A percentile compares a stretch with the other conserved stretches of the same genome.
phyloP scores from a whole-genome alignment of 139 green algal genomes.

The Chlorella sp. region DNA sequence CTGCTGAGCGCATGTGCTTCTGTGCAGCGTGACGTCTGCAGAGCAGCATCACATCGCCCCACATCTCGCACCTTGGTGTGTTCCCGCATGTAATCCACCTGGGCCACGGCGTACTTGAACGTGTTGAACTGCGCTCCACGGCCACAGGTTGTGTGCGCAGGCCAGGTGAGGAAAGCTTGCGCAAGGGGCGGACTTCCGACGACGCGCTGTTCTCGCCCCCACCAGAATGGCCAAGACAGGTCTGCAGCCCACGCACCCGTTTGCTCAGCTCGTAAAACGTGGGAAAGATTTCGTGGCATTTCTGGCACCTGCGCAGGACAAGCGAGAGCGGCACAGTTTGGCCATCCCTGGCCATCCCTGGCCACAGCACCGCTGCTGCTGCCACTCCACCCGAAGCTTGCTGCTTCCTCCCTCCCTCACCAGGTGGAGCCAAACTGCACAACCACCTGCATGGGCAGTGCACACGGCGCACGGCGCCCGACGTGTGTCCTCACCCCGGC shows the following conservation, averaged over 20 bases:
- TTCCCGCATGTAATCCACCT: constrained; percentile 61
- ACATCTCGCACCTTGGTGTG: constrained; percentile 18
- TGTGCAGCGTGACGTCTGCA: neutral
- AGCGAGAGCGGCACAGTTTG: too few species aligned
- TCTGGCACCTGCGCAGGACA: constrained; percentile 22
- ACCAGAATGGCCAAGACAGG: too few species aligned
- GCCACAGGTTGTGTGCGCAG: too few species aligned
- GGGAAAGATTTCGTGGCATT: constrained; percentile 54
- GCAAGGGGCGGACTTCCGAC: too few species aligned
- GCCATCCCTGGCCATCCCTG: too few species aligned
- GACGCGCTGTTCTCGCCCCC: too few species aligned
- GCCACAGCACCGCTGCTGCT: too few species aligned
- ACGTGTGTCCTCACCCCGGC: too few species aligned
- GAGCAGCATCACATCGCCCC: neutral
- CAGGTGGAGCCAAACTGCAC: constrained; percentile 42
- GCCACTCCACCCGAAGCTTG: too few species aligned
- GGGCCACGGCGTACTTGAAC: constrained; percentile 60
- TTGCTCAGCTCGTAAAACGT: constrained; percentile 44
- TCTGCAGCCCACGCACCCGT: too few species aligned
- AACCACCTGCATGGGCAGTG: constrained; percentile 17
- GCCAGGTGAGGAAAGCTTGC: too few species aligned
- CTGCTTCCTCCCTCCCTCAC: too few species aligned
- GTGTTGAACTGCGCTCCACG: constrained; percentile 37
- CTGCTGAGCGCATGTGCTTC: neutral
- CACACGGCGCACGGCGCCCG: constrained; percentile 1